A percentile compares a stretch with the other conserved stretches of the same genome.
Evolutionary conservation across 108 stramenopile genomes (phyloP).

Genomic region (Nitzschia sp.): DNA sequence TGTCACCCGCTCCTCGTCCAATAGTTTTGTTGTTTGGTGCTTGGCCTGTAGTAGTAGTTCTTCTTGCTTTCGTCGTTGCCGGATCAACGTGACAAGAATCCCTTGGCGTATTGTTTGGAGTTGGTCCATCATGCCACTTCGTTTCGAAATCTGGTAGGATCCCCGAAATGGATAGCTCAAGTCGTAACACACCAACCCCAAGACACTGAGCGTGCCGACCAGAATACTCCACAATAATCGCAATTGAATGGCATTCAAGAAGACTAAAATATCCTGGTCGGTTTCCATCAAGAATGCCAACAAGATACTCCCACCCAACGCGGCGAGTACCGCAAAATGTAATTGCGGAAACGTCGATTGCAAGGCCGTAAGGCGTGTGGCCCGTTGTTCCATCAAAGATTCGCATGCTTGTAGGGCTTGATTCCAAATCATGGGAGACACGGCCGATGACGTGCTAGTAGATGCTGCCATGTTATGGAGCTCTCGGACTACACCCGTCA

Average conservation of each 20-base stretch:
- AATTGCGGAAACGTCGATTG: conserved; percentile 46
- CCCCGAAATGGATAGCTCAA: conserved; percentile 42
- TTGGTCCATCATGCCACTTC: conserved; percentile 4
- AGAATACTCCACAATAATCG: conserved; percentile 59
- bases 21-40: too few relatives aligned
- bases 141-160: conserved; percentile 25
- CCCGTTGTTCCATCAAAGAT: conserved; percentile 45
- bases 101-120: background rate
- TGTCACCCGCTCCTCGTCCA: too few relatives aligned
- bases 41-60: background rate
- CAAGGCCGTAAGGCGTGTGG: conserved; percentile 60
- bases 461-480: conserved; percentile 34
- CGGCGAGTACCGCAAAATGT: conserved; percentile 36
- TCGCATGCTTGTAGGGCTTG: conserved; percentile 50
- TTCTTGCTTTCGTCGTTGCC: background rate
- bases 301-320: conserved; percentile 33
- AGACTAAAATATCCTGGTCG: conserved; percentile 55
- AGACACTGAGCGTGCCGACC: conserved; percentile 57
- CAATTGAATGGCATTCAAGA: conserved; percentile 67
- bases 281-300: conserved; percentile 39
- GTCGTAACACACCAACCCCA: conserved; percentile 66
- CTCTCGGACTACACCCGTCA: conserved; percentile 51
- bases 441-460: background rate
- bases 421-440: conserved; percentile 7
- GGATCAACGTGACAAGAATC: background rate